Percentiles rank a stretch among this genome's conserved stretches.
phyloP scores from a whole-genome alignment of 306 rosid species.

The Acacia acuminata region DNA sequence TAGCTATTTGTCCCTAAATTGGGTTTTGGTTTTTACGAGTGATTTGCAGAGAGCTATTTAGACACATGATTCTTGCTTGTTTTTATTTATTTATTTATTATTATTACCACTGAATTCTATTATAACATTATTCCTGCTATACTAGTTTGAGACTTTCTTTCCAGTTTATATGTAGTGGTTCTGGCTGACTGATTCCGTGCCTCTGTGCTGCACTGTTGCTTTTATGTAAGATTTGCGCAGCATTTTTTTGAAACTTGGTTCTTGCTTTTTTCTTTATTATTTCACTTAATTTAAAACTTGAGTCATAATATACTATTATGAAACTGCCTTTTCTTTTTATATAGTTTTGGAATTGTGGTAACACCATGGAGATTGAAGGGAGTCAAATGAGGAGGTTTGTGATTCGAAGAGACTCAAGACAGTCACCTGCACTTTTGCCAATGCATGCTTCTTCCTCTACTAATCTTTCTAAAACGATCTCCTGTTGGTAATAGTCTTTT shows the following conservation, averaged over 20 bases:
- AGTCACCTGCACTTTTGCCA: slow-evolving; percentile 28
- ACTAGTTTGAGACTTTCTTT: neutral
- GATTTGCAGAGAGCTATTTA: neutral
- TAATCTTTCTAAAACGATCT: slow-evolving; percentile 30
- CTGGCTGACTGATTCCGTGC: neutral
- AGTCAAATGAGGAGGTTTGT: slow-evolving; percentile 42
- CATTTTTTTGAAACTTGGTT: neutral
- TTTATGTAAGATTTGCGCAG: neutral
- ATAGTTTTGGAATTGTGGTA: neutral
- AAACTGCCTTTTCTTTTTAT: neutral
- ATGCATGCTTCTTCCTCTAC: slow-evolving; percentile 20
- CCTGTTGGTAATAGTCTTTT: slow-evolving; percentile 39
- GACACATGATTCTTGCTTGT: neutral
- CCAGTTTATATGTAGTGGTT: neutral
- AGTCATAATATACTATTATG: neutral
- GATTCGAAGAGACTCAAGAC: slow-evolving; percentile 17
- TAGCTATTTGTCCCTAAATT: neutral
- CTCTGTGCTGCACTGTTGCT: neutral
- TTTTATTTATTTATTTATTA: neutral
- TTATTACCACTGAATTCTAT: neutral
- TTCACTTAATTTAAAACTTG: neutral
- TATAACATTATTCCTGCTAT: neutral
- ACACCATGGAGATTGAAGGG: slow-evolving; percentile 31
- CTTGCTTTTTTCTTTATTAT: neutral
- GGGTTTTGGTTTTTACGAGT: neutral